Conservation (phyloP, 1,139 yeast species). For the Saccharomyces hybrid region DNA sequence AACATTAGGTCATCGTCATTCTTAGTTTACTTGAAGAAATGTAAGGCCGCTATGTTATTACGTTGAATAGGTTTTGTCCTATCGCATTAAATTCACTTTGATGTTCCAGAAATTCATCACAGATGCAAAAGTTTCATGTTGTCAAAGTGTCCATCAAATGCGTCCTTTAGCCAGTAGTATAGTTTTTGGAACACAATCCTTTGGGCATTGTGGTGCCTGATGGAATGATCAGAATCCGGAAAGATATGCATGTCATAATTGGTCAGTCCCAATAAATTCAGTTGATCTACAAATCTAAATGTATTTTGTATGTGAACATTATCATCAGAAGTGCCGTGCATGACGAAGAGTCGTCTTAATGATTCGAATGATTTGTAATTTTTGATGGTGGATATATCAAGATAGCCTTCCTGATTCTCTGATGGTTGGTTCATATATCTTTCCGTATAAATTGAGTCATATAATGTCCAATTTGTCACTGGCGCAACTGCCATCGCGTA, state of each 20-base stretch:
- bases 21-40: not conserved
- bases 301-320: constrained; percentile 93
- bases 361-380: constrained; percentile 43
- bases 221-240: constrained; percentile 90
- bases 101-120: not conserved
- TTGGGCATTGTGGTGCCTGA: constrained; percentile 71
- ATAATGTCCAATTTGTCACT: constrained; percentile 73
- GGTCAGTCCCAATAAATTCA: constrained; percentile 55
- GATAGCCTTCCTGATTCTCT: constrained; percentile 43
- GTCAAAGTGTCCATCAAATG: constrained; percentile 44
- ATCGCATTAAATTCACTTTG: not conserved
- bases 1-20: no score
- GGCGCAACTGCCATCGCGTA: constrained; percentile 90
- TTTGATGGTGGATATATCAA: constrained; percentile 41
- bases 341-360: constrained; percentile 57
- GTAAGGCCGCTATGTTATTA: not conserved
- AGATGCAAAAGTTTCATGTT: not conserved
- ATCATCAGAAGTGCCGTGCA: constrained; percentile 98
- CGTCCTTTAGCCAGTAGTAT: constrained; percentile 61
- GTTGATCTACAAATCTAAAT: constrained; percentile 59
- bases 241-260: constrained; percentile 86
- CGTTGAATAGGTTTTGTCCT: not conserved
- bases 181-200: constrained; percentile 68
- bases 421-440: constrained; percentile 73
- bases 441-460: constrained; percentile 84